Evolutionary conservation across 257 asterid genomes (phyloP).

Genomic region (Solanum rostratum): DNA sequence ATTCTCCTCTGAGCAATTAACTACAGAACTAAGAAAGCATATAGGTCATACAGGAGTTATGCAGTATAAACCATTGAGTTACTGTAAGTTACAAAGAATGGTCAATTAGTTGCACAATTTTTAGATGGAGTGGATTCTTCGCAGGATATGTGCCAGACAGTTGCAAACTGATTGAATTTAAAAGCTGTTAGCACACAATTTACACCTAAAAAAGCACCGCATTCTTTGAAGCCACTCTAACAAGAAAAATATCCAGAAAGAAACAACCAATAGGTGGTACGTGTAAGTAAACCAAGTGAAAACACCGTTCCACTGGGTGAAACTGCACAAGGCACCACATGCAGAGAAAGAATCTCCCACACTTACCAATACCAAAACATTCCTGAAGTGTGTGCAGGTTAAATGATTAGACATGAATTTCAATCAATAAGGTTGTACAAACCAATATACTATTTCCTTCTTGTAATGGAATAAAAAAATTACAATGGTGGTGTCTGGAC

Average conservation of each 20-base stretch:
- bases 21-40: not conserved
- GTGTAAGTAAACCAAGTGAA: not conserved
- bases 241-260: not conserved
- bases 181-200: not conserved
- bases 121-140: not conserved
- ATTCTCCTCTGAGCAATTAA: not conserved
- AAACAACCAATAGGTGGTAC: not conserved
- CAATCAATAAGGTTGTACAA: no score
- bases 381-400: no score
- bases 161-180: not conserved
- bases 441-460: no score
- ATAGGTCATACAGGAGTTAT: not conserved
- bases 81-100: not conserved
- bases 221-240: not conserved
- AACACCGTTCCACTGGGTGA: not conserved
- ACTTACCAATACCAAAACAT: not conserved
- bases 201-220: not conserved
- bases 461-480: no score
- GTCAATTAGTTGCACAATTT: not conserved
- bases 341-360: not conserved
- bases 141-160: not conserved
- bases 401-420: no score
- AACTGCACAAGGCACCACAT: not conserved
- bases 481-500: no score
- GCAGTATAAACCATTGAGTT: not conserved